Base-by-base conservation (phyloP, 805 yeast genomes). In the Kluyveromyces dobzhanskii region DNA sequence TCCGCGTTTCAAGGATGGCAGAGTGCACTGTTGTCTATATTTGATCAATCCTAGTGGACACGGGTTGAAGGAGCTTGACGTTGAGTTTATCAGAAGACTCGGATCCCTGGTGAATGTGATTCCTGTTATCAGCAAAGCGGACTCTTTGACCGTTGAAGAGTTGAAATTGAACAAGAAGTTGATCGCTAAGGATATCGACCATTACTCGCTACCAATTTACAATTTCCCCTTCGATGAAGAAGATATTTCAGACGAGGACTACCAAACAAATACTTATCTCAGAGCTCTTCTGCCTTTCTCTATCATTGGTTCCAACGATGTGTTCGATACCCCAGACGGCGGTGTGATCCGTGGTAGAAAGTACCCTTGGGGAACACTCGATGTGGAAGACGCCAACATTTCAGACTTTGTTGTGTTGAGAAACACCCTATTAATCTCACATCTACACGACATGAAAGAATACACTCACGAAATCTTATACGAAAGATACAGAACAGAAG, bases 401-500 rank as follows among this genome's bases (percentile, higher is more conserved):
- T 80, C 86, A 47, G 96, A 87, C 61, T 83, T 87, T 57, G 75
- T 85, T 32, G 73, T 83, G 30, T 70, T 87, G 59, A 78, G 87
- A 59, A 85, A 85, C 53, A 76, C 87, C 3, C 66, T 87, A 43
- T 72, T 87, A 53, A 81, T 84, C 52, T 78, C 92, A 13, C 95
- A 86, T 63, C 71, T 87, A 61, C 80, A 80, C 57, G 96, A 87
- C 56, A 76, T 87, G 61, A 85, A 85, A 64, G 96, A 87, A 52
- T 71, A 75, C 53, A 87, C 97, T 6, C 94, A 84, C 58, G 95
- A 86, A 57, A 73, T 79, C 30, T 66, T 87, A 46, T 87, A 87
- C 61, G 97, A 87, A 61, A 80, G 78, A 56, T 87, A 87, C 64
- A 80, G 97, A 71, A 84, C 95, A 8, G 86, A 79, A 54, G 87